phyloP scores from a whole-genome alignment of 148 eudicot species.

The Cornus kousa region DNA sequence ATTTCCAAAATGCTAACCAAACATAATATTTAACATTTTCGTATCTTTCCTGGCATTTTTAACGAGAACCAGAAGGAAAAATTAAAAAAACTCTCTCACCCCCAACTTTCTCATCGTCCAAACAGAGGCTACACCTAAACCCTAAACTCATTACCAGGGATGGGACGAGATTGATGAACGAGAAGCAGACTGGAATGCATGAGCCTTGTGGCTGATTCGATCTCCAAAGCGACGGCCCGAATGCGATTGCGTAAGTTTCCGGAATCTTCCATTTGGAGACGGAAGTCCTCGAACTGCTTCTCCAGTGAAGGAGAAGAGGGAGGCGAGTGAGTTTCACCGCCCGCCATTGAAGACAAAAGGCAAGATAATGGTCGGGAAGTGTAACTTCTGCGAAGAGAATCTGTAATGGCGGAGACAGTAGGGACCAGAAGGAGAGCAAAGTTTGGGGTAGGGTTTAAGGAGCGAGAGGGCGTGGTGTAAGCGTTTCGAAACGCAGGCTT shows the following conservation, averaged over 20 bases:
- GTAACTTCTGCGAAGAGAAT: constrained; percentile 2
- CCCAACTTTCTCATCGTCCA: not conserved
- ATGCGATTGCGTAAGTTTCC: constrained; percentile 65
- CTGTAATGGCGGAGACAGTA: too few species aligned
- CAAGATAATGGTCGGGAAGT: constrained; percentile 14
- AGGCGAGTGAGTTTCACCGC: constrained; percentile 25
- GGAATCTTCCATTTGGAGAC: constrained; percentile 61
- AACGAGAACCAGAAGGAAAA: too few species aligned
- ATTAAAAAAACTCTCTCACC: not conserved
- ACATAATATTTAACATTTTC: not conserved
- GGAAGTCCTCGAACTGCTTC: constrained; percentile 68
- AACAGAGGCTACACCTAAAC: not conserved
- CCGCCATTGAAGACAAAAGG: constrained; percentile 44
- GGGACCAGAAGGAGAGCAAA: not conserved
- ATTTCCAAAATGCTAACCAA: not conserved
- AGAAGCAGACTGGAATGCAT: constrained; percentile 78
- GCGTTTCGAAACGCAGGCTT: constrained; percentile 44
- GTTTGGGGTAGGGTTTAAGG: constrained; percentile 44
- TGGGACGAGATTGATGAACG: constrained; percentile 83
- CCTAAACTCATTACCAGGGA: constrained; percentile 44
- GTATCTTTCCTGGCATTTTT: not conserved
- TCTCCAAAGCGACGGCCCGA: constrained; percentile 54
- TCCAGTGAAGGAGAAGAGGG: constrained; percentile 42
- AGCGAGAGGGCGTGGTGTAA: constrained; percentile 22
- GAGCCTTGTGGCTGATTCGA: constrained; percentile 62